Evolutionary conservation across 1,284 basidiomycete species (phyloP).

Genomic region (Hypsizygus ulmarius): DNA sequence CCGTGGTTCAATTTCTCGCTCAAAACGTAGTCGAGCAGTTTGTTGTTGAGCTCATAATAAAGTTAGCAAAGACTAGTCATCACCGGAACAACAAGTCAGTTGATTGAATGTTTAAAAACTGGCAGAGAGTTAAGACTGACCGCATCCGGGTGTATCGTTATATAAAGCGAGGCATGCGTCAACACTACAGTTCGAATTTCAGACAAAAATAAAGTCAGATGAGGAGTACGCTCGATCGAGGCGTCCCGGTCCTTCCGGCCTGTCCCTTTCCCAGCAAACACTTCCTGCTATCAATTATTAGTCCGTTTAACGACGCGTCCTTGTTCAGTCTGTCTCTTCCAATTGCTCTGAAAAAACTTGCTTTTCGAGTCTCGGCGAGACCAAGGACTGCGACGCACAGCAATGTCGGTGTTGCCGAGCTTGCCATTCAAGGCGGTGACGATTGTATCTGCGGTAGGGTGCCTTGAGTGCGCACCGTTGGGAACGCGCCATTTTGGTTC

Average conservation of each 20-base stretch:
- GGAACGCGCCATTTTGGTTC: constrained; percentile 5
- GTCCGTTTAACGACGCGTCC: constrained; percentile 18
- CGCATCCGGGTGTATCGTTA: constrained; percentile 30
- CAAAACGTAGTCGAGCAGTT: constrained; percentile 35
- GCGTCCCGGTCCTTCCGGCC: constrained; percentile 35
- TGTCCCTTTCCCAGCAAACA: constrained; percentile 37
- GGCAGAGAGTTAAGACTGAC: constrained; percentile 22
- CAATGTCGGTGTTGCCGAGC: not conserved
- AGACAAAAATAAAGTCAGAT: constrained; percentile 39
- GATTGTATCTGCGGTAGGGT: constrained; percentile 6
- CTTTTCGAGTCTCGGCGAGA: constrained; percentile 3
- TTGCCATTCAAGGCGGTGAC: constrained; percentile 10
- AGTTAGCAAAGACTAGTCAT: constrained; percentile 40
- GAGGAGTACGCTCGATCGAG: constrained; percentile 41
- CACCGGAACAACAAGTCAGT: constrained; percentile 1
- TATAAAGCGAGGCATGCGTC: constrained; percentile 36
- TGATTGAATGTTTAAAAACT: not conserved
- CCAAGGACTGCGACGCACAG: constrained; percentile 6
- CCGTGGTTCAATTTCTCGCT: constrained; percentile 38
- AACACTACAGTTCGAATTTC: constrained; percentile 36
- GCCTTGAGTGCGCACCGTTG: not conserved
- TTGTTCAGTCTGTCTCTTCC: not conserved
- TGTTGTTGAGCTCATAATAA: constrained; percentile 43
- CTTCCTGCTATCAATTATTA: constrained; percentile 29
- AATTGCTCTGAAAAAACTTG: not conserved